These are phyloP conservation scores for Cenchrus americanus DNA, from an alignment of 176 grass and related monocot genomes.

Conservation along the genomic window DNA sequence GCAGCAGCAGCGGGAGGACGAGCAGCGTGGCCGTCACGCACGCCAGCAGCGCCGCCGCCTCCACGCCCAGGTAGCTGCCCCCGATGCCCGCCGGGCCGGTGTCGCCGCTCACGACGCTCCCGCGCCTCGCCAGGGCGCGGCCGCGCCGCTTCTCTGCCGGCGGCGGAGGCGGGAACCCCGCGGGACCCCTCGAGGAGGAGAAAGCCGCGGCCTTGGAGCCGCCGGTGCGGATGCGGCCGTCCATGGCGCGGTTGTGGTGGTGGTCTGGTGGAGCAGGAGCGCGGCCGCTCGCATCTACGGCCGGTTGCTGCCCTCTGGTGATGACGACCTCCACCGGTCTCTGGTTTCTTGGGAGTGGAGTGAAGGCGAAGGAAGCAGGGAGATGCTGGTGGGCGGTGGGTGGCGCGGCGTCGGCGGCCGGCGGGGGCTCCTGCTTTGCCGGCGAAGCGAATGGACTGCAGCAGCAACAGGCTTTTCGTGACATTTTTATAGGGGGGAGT, in stretches of 20 bases:
- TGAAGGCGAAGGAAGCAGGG: not conserved
- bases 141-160: no score
- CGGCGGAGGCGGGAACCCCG: not conserved
- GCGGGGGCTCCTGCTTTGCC: not conserved
- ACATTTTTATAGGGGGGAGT: not conserved
- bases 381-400: not conserved
- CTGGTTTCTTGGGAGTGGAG: not conserved
- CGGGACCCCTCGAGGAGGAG: not conserved
- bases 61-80: constrained; percentile 29
- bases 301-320: not conserved
- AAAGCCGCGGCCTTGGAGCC: not conserved
- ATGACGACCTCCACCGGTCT: not conserved
- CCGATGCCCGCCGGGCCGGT: not conserved
- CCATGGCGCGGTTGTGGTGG: not conserved
- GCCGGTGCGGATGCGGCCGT: not conserved
- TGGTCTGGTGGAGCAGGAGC: not conserved
- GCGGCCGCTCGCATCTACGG: constrained; percentile 38
- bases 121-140: not conserved
- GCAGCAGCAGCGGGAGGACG: constrained; percentile 48
- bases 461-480: not conserved
- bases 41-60: constrained; percentile 43
- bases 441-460: not conserved
- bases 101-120: not conserved
- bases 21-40: constrained; percentile 51
- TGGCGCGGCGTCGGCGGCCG: no score